A percentile compares a stretch with the other conserved stretches of the same genome.
Conservation (phyloP, 75 land plant species). For the Ceratopteris richardii region DNA sequence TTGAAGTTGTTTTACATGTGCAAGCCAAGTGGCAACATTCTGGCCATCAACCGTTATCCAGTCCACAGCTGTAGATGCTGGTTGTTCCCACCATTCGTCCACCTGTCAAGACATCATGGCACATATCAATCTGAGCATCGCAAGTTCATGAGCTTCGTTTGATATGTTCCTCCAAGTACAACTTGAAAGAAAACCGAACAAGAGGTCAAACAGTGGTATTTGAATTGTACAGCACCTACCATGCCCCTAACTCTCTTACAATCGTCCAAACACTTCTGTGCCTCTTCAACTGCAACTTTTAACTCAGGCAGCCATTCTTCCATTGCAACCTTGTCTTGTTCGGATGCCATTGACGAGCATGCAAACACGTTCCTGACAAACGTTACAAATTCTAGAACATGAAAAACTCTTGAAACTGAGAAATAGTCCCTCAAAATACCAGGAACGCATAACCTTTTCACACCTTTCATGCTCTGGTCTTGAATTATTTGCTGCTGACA, state of each 20-base stretch:
- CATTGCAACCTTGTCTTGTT: conserved; percentile 75
- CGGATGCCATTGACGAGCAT: conserved; percentile 60
- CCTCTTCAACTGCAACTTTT: conserved; percentile 58
- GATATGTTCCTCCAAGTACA: too few relatives aligned
- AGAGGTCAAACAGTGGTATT: too few relatives aligned
- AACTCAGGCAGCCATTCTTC: conserved; percentile 91
- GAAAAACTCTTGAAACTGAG: too few relatives aligned
- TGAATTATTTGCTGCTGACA: conserved; percentile 67
- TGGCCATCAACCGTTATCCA: conserved; percentile 94
- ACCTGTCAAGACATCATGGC: conserved; percentile 44
- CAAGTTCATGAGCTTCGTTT: too few relatives aligned
- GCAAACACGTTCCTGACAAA: conserved; percentile 56
- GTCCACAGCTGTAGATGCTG: conserved; percentile 91
- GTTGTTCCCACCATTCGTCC: conserved; percentile 99
- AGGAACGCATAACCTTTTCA: background rate
- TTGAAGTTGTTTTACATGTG: conserved; percentile 93
- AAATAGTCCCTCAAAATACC: background rate
- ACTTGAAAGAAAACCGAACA: too few relatives aligned
- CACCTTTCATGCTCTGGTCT: conserved; percentile 94
- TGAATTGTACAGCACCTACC: conserved; percentile 76
- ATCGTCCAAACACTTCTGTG: conserved; percentile 76
- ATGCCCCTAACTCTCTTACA: conserved; percentile 88
- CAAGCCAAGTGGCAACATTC: conserved; percentile 88
- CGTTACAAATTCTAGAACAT: background rate
- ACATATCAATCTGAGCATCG: too few relatives aligned